phyloP scores from a whole-genome alignment of 139 green algal species.

The Edaphochlamys debaryana region DNA sequence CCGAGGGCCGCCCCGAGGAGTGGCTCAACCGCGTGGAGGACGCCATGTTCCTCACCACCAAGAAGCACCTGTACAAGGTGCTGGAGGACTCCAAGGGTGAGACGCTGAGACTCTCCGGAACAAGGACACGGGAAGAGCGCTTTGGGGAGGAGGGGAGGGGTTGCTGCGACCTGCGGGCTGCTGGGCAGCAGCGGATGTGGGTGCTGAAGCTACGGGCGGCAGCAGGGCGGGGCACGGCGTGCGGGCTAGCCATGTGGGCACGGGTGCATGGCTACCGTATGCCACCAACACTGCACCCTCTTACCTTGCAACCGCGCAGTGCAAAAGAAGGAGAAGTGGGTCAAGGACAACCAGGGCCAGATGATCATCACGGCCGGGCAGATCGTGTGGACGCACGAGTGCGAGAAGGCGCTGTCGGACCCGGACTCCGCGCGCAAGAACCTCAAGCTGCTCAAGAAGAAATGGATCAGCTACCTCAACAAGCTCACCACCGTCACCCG shows the following conservation, averaged over 20 bases:
- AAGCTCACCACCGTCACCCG: constrained; percentile 86
- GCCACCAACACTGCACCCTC: no score
- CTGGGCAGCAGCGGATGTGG: no score
- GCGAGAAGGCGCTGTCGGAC: constrained; percentile 83
- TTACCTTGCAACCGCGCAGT: constrained; percentile 32
- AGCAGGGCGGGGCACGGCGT: no score
- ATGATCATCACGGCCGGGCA: constrained; percentile 90
- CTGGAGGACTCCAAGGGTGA: constrained; percentile 58
- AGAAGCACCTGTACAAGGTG: constrained; percentile 82
- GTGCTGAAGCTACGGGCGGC: no score
- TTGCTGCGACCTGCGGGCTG: no score
- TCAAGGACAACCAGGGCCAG: constrained; percentile 88
- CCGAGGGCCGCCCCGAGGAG: constrained; percentile 86
- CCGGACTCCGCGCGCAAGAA: constrained; percentile 66
- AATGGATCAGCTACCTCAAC: constrained; percentile 86
- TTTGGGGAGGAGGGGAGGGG: neutral
- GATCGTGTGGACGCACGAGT: constrained; percentile 90
- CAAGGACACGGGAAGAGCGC: neutral
- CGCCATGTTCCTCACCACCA: constrained; percentile 88
- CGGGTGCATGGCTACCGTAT: no score
- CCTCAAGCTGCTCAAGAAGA: constrained; percentile 85
- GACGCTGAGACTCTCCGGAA: neutral
- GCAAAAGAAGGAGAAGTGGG: constrained; percentile 90
- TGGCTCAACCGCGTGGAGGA: constrained; percentile 90
- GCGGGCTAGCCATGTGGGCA: no score